A percentile compares a stretch with the other conserved stretches of the same genome.
Conservation (phyloP, 1,284 basidiomycete species). For the Exobasidium cylindrosporum region DNA sequence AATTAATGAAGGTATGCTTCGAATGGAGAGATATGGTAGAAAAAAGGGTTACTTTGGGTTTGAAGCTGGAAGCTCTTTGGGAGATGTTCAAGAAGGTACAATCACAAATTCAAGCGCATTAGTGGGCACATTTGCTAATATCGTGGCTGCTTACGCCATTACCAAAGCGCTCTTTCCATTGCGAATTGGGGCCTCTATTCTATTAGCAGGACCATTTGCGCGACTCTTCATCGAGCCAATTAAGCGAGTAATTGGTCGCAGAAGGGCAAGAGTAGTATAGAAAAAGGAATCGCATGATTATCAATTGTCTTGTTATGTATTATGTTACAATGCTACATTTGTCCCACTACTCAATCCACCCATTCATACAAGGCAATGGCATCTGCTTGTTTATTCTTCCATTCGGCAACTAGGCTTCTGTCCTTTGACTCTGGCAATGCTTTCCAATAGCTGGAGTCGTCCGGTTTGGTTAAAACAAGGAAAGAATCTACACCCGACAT, state of each 20-base stretch:
- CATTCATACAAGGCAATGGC: slow-evolving; percentile 16
- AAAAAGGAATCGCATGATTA: not conserved
- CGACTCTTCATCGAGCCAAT: slow-evolving; percentile 66
- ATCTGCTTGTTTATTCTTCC: slow-evolving; percentile 12
- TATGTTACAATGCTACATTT: not conserved
- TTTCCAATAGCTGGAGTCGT: slow-evolving; percentile 15
- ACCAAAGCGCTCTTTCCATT: slow-evolving; percentile 80
- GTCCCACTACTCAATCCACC: slow-evolving; percentile 5
- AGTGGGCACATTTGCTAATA: slow-evolving; percentile 43
- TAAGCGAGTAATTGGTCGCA: slow-evolving; percentile 15
- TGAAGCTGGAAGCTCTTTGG: slow-evolving; percentile 56
- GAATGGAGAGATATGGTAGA: slow-evolving; percentile 70
- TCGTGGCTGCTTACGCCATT: slow-evolving; percentile 74
- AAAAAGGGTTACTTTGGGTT: slow-evolving; percentile 80
- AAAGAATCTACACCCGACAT: slow-evolving; percentile 1
- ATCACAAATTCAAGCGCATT: slow-evolving; percentile 61
- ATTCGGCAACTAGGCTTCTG: not conserved
- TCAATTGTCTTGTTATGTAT: not conserved
- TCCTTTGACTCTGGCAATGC: not conserved
- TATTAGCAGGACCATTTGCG: slow-evolving; percentile 72
- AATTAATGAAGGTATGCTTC: slow-evolving; percentile 49
- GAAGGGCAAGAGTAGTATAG: not conserved
- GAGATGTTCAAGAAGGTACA: slow-evolving; percentile 24
- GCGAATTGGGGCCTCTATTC: slow-evolving; percentile 72
- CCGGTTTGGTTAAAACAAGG: slow-evolving; percentile 14